Base-by-base conservation (phyloP, 2,329 filamentous ascomycete species). In the Calonectria naviculata region DNA sequence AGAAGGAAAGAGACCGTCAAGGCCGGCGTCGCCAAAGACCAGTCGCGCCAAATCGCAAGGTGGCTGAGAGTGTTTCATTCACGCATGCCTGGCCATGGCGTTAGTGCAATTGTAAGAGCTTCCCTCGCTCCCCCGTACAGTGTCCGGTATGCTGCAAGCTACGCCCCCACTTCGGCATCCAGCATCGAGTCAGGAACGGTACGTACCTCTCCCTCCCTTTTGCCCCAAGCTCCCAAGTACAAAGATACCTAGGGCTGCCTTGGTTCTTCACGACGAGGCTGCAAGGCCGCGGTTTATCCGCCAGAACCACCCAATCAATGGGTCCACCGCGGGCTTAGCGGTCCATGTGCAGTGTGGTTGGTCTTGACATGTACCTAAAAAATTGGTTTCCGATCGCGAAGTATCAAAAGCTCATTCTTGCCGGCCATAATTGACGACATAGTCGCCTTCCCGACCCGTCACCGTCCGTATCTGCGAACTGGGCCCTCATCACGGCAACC, bases 331-430 rank as follows among this genome's bases (percentile, higher is more conserved):
- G 58, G 66, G 46, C 29, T 34, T 77, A 77, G 74, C 70, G 65
- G 41, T 71, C 78, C 73, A 78, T 78, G 75, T 76, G 75, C 71
- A 71, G 67, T 70, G 71, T 15, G 26, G 66, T 38, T 56, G 46
- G 61, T 68, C 68, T 52, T 64, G 58, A 56, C 65, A 73, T 70
- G 66, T 60, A 67, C 77, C 76, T 78, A 79, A 79, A 79, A 79
- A 78, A 76, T 79, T 74, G 76, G 74, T 75, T 78, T 68, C 72
- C 69, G 73, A 75, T 76, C 67, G 75, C 77, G 72, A 78, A 71
- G 69, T 72, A 71, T 75, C 44, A 67, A 74, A 75, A 78, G 78
- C 74, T 75, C 73, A 70, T 69, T 65, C 56, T 58, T 65, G 60
- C 61, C 67, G 49, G 56, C 54, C 52, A 71, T 70, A 71, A 78